These are phyloP conservation scores for Phytophthora capsici DNA, from an alignment of 352 stramenopile species.

Conservation along the genomic window DNA sequence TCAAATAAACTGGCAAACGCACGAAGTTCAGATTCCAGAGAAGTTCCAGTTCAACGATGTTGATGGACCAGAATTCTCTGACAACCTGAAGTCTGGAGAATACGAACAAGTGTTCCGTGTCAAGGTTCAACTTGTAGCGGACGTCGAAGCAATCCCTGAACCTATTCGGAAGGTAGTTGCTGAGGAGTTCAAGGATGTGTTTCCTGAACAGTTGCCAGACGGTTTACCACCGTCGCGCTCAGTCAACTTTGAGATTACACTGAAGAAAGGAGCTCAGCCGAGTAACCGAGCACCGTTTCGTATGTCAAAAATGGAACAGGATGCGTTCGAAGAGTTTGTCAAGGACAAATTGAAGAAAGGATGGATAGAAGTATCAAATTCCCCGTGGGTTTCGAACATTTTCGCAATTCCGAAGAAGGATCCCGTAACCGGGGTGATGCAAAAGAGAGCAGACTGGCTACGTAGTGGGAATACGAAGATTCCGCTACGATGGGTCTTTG, in stretches of 20 bases:
- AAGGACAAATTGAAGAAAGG: constrained; percentile 18
- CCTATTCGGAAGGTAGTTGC: constrained; percentile 6
- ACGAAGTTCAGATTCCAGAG: constrained; percentile 10
- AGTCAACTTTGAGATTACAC: constrained; percentile 20
- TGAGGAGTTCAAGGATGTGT: constrained; percentile 17
- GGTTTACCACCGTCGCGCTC: constrained; percentile 7
- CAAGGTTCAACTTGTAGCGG: background rate
- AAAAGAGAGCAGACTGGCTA: constrained; percentile 12
- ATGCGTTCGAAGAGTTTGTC: constrained; percentile 18
- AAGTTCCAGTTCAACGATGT: constrained; percentile 7
- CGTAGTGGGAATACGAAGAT: constrained; percentile 12
- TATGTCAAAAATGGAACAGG: constrained; percentile 19
- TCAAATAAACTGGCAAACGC: constrained; percentile 12
- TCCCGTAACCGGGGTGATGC: background rate
- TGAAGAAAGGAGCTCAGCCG: constrained; percentile 17
- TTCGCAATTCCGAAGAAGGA: background rate
- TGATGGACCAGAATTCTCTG: constrained; percentile 9
- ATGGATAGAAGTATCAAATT: constrained; percentile 5
- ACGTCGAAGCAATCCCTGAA: constrained; percentile 2
- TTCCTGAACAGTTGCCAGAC: constrained; percentile 17
- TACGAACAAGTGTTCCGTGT: constrained; percentile 11
- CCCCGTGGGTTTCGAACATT: background rate
- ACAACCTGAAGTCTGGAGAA: background rate
- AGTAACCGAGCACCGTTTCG: constrained; percentile 14
- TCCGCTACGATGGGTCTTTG: constrained; percentile 18